Evolutionary conservation across 805 yeast genomes (phyloP), one percentile per base, ranked within the genome.

Genomic region (Tetrapisispora pingtungensis): DNA sequence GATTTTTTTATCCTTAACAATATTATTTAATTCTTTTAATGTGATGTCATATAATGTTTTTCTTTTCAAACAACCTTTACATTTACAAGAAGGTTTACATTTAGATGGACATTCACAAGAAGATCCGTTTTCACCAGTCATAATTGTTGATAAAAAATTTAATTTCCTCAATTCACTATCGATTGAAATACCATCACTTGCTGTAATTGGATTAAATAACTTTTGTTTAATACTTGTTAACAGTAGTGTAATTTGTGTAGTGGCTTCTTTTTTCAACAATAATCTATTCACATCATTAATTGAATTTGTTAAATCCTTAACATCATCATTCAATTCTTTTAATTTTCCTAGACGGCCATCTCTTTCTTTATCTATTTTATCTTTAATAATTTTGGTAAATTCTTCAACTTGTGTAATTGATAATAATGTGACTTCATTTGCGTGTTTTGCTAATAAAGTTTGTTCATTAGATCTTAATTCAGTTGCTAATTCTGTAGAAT

Each of bases 311-410:
- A 90, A 70, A 31, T 73, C 71, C 22, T 64, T 69, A 42, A 84
- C 68, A 54, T 78, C 72, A 10, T 67, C 49, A 52, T 74, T 69
- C 13, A 93, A 71, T 45, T 78, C 75, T 30, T 73, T 72, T 56
- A 93, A 71, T 55, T 81, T 72, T 39, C 82, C 72, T 55, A 89
- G 75, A 59, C 93, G 80, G 24, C 88, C 86, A 50, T 80, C 72
- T 66, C 97, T 80, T 70, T 84, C 95, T 12, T 61, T 50, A 50
- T 82, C 89, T 43, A 89, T 74, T 47, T 74, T 74, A 44, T 75
- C 72, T 38, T 72, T 60, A 40, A 87, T 70, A 46, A 76, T 68
- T 43, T 71, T 68, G 49, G 80, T 75, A 60, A 84, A 79, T 57
- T 77, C 79, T 52, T 80, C 74, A 46, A 86, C 77, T 53, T 83